Percentiles rank a stretch among this genome's conserved stretches.
Evolutionary conservation across 2,329 filamentous ascomycete species (phyloP).

Genomic region (Penicillium sp.): DNA sequence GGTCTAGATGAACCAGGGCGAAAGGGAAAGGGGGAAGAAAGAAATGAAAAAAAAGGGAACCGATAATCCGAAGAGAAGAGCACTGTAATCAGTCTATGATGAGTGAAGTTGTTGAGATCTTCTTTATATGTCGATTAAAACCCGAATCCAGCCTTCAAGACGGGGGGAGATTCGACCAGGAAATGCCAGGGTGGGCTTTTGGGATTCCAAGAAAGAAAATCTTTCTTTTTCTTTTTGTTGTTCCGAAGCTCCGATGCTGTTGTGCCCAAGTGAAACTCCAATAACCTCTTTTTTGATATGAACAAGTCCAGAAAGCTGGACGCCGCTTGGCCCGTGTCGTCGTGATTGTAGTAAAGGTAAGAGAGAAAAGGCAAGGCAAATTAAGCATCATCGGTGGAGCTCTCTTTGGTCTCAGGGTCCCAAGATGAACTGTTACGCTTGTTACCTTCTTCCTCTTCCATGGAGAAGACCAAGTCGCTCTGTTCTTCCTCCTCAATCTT

Average conservation of each 20-base stretch:
- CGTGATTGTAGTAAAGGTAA: slow-evolving; percentile 16
- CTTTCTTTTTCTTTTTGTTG: slow-evolving; percentile 21
- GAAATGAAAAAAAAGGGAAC: slow-evolving; percentile 6
- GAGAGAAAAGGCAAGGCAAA: slow-evolving; percentile 14
- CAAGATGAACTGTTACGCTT: slow-evolving; percentile 45
- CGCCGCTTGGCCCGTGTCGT: slow-evolving; percentile 20
- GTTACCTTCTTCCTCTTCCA: slow-evolving; percentile 56
- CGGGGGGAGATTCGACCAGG: too few species aligned
- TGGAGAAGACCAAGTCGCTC: slow-evolving; percentile 53
- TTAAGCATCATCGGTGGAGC: slow-evolving; percentile 34
- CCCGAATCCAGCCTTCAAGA: too few species aligned
- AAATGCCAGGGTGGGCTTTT: slow-evolving; percentile 9
- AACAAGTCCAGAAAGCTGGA: slow-evolving; percentile 15
- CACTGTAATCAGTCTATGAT: slow-evolving; percentile 23
- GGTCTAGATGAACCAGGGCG: slow-evolving; percentile 18
- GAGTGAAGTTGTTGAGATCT: slow-evolving; percentile 5
- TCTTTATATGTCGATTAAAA: slow-evolving; percentile 5
- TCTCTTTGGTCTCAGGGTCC: slow-evolving; percentile 37
- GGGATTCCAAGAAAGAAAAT: slow-evolving; percentile 5
- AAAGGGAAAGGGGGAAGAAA: slow-evolving; percentile 11
- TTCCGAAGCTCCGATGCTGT: slow-evolving; percentile 20
- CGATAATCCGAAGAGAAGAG: neutral
- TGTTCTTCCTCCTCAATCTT: slow-evolving; percentile 54
- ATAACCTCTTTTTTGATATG: slow-evolving; percentile 22
- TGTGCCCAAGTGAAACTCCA: slow-evolving; percentile 26